phyloP scores from a whole-genome alignment of 768 basidiomycete genomes.

The Suillus cothurnatus region DNA sequence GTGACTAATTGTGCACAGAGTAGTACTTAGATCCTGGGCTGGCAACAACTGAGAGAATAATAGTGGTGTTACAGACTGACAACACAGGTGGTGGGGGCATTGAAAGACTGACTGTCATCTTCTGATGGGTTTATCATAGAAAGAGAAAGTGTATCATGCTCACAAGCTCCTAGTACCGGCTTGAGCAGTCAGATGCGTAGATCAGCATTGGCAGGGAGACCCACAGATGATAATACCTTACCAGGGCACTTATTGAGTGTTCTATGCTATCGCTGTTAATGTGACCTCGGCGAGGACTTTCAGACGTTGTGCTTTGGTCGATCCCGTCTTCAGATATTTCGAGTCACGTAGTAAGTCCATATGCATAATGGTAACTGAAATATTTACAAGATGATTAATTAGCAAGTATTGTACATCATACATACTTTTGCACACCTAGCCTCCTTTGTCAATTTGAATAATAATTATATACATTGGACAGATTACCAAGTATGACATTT shows the following conservation, averaged over 20 bases:
- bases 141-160: constrained; percentile 80
- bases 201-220: background rate
- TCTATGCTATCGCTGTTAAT: constrained; percentile 82
- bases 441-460: background rate
- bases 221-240: constrained; percentile 36
- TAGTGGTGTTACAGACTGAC: constrained; percentile 83
- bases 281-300: constrained; percentile 32
- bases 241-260: constrained; percentile 75
- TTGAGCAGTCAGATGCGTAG: constrained; percentile 42
- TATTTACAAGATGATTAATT: background rate
- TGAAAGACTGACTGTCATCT: constrained; percentile 48
- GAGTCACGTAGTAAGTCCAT: constrained; percentile 82
- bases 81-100: constrained; percentile 78
- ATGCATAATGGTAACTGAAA: constrained; percentile 60
- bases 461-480: background rate
- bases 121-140: constrained; percentile 53
- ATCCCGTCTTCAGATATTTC: constrained; percentile 51
- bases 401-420: background rate
- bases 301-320: constrained; percentile 19
- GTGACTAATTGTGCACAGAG: constrained; percentile 54
- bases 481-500: background rate
- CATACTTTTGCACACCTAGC: background rate
- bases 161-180: constrained; percentile 81
- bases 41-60: constrained; percentile 86
- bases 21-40: constrained; percentile 67